These are phyloP conservation scores for Magnaporthiopsis rhizophila DNA, from an alignment of 2,329 filamentous ascomycete genomes.

Conservation along the genomic window DNA sequence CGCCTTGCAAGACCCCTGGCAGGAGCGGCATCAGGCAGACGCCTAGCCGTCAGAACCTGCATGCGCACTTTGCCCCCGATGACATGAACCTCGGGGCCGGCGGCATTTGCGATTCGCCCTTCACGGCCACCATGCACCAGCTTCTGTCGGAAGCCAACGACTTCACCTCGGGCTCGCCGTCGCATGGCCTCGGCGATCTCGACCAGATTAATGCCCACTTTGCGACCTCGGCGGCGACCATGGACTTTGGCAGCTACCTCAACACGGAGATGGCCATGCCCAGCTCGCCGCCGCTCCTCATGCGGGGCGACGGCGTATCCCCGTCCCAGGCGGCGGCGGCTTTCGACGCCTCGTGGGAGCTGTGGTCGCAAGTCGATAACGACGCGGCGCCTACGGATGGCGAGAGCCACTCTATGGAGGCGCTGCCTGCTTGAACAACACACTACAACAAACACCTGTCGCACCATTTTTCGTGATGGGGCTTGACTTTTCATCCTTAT, in stretches of 20 bases:
- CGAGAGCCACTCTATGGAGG: background rate
- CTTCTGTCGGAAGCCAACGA: slow-evolving; percentile 50
- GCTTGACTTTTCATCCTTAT: slow-evolving; percentile 15
- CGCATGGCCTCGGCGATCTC: slow-evolving; percentile 31
- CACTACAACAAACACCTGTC: background rate
- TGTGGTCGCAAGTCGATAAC: slow-evolving; percentile 16
- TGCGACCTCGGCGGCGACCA: slow-evolving; percentile 11
- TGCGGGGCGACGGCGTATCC: slow-evolving; percentile 13
- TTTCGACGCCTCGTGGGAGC: slow-evolving; percentile 15
- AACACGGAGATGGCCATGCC: slow-evolving; percentile 38
- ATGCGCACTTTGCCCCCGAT: slow-evolving; percentile 25
- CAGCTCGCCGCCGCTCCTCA: slow-evolving; percentile 36
- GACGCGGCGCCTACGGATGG: background rate
- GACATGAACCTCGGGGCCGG: slow-evolving; percentile 22
- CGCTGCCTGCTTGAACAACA: background rate
- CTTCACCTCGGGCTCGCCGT: slow-evolving; percentile 31
- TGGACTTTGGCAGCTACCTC: slow-evolving; percentile 42
- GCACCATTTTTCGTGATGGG: background rate
- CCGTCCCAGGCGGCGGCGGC: slow-evolving; percentile 6
- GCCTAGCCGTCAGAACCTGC: slow-evolving; percentile 27
- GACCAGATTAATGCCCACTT: slow-evolving; percentile 20
- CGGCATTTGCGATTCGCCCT: slow-evolving; percentile 38
- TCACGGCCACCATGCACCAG: slow-evolving; percentile 55
- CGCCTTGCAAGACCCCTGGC: slow-evolving; percentile 35
- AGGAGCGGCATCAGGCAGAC: slow-evolving; percentile 33